Evolutionary conservation across 2,329 filamentous ascomycete species (phyloP), one percentile per base, ranked within the genome.

Genomic region (Scleromitrula shiraiana): DNA sequence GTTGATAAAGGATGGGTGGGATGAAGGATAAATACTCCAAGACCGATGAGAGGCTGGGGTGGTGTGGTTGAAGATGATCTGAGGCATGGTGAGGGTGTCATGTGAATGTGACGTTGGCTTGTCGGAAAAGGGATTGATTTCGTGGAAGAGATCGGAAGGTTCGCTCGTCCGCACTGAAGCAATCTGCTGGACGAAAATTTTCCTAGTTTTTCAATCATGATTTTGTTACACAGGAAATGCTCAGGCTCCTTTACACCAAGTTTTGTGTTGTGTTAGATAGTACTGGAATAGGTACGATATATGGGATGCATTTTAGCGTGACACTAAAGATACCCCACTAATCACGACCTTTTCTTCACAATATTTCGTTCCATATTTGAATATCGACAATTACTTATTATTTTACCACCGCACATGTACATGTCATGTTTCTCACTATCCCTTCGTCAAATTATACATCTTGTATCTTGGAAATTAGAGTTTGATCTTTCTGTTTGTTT

Each of bases 1-100:
- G 50, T 50, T 29, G 19, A 26, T 8, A 3, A 14, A 7, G 41
- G n/a, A 10, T 24, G 29, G 2, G 19, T 8, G 35, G 35, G 9
- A 9, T 23, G 35, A 6, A 58, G 53, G n/a, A 58, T 44, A 48
- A 55, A 56, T 17, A 52, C 51, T 15, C 53, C 53, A 5, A 58
- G 50, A 17, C 53, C 51, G 6, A 58, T 41, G 26, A 52, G 42
- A 24, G 55, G 52, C 27, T 46, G 37, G 23, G 46, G 50, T 14
- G 33, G 22, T 17, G 27, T n/a, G 15, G 10, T 23, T 14, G 29
- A 24, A 12, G 22, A 33, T 24, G 41, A 19, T 35, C 19, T 33
- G n/a, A 35, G n/a, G 20, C 27, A 42, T 32, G 26, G 7, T 15
- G 40, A 32, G 27, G 40, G 27, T 19, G 19, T 14, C 5, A 23